Evolutionary conservation across 2,329 filamentous ascomycete species (phyloP).

Genomic region (Emergomyces pasteurianus): DNA sequence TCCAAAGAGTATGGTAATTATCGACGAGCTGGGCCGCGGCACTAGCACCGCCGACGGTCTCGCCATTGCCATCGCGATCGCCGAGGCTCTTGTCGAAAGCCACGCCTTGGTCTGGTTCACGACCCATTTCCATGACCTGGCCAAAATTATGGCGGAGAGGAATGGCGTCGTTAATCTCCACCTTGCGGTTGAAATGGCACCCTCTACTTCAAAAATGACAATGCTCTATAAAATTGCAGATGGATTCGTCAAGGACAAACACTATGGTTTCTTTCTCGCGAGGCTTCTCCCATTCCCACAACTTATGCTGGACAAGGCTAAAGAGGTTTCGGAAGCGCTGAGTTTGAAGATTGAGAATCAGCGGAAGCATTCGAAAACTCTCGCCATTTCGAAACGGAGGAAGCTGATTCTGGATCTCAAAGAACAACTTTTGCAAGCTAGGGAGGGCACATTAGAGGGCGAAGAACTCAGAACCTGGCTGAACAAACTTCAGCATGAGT

Average conservation of each 20-base stretch:
- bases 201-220: conserved; percentile 51
- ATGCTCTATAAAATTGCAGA: conserved; percentile 80
- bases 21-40: conserved; percentile 85
- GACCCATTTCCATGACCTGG: conserved; percentile 80
- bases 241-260: conserved; percentile 56
- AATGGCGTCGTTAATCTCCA: conserved; percentile 75
- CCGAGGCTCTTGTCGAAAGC: conserved; percentile 73
- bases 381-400: conserved; percentile 50
- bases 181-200: conserved; percentile 55
- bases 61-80: conserved; percentile 78
- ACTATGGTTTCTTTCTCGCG: conserved; percentile 79
- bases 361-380: conserved; percentile 46
- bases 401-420: conserved; percentile 62
- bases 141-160: conserved; percentile 60
- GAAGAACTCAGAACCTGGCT: conserved; percentile 53
- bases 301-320: conserved; percentile 55
- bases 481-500: conserved; percentile 58
- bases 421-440: conserved; percentile 59
- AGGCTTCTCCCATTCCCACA: conserved; percentile 60
- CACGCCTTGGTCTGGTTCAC: conserved; percentile 79
- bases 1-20: conserved; percentile 61
- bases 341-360: conserved; percentile 45
- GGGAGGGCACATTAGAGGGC: conserved; percentile 52
- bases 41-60: conserved; percentile 83
- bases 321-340: conserved; percentile 52